A percentile compares a stretch with the other conserved stretches of the same genome.
These are phyloP conservation scores for Ophiostoma triangulosporum DNA, from an alignment of 2,329 filamentous ascomycete genomes.

Conservation along the genomic window DNA sequence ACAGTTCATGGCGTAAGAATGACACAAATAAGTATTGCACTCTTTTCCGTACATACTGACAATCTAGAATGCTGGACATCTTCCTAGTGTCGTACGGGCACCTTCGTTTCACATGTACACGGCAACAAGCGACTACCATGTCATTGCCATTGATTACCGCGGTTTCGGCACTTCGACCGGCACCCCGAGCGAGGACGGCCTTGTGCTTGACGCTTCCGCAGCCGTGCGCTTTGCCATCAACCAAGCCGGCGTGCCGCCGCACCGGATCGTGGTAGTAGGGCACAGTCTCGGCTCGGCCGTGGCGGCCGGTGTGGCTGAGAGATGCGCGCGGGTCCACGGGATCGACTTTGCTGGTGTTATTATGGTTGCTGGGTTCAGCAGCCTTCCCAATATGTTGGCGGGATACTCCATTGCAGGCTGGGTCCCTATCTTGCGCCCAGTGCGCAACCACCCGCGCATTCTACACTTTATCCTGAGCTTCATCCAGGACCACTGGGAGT, in stretches of 20 bases:
- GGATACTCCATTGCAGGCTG: constrained; percentile 69
- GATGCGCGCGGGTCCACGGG: constrained; percentile 41
- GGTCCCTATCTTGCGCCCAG: constrained; percentile 65
- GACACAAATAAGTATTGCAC: too few species aligned
- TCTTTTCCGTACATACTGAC: neutral
- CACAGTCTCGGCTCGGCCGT: constrained; percentile 86
- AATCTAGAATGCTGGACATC: constrained; percentile 64
- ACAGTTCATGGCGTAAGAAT: constrained; percentile 47
- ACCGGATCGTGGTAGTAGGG: constrained; percentile 66
- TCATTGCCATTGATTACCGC: constrained; percentile 83
- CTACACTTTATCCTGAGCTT: constrained; percentile 45
- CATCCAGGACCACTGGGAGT: constrained; percentile 74
- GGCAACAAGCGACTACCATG: constrained; percentile 59
- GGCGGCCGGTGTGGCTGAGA: constrained; percentile 57
- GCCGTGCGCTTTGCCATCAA: constrained; percentile 60
- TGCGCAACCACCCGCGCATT: constrained; percentile 52
- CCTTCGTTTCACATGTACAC: constrained; percentile 66
- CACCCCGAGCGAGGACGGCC: constrained; percentile 62
- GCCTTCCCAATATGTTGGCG: constrained; percentile 56
- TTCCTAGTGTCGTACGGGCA: constrained; percentile 66
- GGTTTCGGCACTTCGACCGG: constrained; percentile 76
- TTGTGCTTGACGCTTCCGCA: constrained; percentile 66
- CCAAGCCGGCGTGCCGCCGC: constrained; percentile 48
- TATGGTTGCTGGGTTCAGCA: constrained; percentile 67
- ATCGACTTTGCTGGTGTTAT: constrained; percentile 68